Percentiles rank a stretch among this genome's conserved stretches.
These are phyloP conservation scores for Phytophthora parvispora DNA, from an alignment of 352 stramenopile species.

Conservation along the genomic window DNA sequence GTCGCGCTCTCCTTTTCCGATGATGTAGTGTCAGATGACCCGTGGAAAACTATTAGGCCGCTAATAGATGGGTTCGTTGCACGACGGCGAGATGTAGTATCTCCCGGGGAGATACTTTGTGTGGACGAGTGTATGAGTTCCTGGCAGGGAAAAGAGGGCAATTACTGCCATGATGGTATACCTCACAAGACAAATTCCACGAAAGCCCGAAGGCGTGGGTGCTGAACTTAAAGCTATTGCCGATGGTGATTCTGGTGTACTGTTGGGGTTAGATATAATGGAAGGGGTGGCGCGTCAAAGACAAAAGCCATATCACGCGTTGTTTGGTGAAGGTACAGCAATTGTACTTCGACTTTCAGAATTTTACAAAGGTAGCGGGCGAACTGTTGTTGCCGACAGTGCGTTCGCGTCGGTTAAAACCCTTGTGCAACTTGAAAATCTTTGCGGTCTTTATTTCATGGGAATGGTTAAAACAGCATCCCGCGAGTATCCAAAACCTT, in stretches of 20 bases:
- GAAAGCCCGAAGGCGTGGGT: conserved; percentile 4
- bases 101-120: conserved; percentile 8
- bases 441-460: conserved; percentile 3
- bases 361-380: not conserved
- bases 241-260: conserved; percentile 6
- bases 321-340: conserved; percentile 1
- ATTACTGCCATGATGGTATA: conserved; percentile 10
- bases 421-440: not conserved
- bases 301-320: not conserved
- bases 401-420: conserved; percentile 4
- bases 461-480: not conserved
- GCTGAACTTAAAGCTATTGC: conserved; percentile 4
- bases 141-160: conserved; percentile 3
- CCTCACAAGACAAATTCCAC: conserved; percentile 6
- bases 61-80: conserved; percentile 1
- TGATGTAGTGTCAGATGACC: not conserved
- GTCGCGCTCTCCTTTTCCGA: not conserved
- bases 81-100: conserved; percentile 1
- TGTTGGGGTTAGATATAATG: not conserved
- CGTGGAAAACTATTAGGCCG: conserved; percentile 1
- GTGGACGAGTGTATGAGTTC: conserved; percentile 7
- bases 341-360: conserved; percentile 1
- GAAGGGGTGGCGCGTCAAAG: not conserved
- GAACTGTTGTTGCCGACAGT: conserved; percentile 7
- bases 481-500: not conserved